Evolutionary conservation across 2,329 filamentous ascomycete genomes (phyloP).

Genomic region (Apiospora koreana): DNA sequence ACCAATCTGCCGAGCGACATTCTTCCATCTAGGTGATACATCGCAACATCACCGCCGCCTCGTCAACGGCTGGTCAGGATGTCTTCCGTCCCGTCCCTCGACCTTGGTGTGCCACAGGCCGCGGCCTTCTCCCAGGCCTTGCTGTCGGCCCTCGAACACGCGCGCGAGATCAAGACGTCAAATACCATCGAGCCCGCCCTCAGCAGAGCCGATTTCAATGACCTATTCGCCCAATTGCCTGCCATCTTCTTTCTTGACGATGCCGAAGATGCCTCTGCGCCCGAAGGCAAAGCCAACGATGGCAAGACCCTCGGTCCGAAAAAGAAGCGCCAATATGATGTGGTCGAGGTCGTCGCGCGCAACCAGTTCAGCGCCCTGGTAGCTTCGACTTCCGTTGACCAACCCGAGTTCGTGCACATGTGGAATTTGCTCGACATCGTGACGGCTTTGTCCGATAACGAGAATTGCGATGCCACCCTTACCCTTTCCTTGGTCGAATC

Average conservation of each 20-base stretch:
- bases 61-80: constrained; percentile 32
- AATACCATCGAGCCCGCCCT: constrained; percentile 72
- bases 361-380: constrained; percentile 78
- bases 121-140: constrained; percentile 56
- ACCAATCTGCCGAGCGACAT: neutral
- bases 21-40: constrained; percentile 1
- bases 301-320: constrained; percentile 24
- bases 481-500: constrained; percentile 93
- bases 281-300: constrained; percentile 32
- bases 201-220: constrained; percentile 65
- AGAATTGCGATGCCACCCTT: constrained; percentile 75
- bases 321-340: constrained; percentile 61
- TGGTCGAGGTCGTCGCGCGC: constrained; percentile 82
- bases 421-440: constrained; percentile 95
- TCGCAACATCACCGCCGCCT: constrained; percentile 2
- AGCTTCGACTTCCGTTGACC: constrained; percentile 73
- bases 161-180: constrained; percentile 58
- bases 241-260: constrained; percentile 39
- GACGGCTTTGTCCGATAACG: constrained; percentile 82
- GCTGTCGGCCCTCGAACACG: constrained; percentile 58
- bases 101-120: constrained; percentile 54
- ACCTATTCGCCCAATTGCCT: constrained; percentile 47
- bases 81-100: constrained; percentile 48
- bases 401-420: constrained; percentile 76
- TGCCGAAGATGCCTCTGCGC: constrained; percentile 21